These are phyloP conservation scores for Phellopilus nigrolimitatus DNA, from an alignment of 1,284 basidiomycete species.

Conservation along the genomic window DNA sequence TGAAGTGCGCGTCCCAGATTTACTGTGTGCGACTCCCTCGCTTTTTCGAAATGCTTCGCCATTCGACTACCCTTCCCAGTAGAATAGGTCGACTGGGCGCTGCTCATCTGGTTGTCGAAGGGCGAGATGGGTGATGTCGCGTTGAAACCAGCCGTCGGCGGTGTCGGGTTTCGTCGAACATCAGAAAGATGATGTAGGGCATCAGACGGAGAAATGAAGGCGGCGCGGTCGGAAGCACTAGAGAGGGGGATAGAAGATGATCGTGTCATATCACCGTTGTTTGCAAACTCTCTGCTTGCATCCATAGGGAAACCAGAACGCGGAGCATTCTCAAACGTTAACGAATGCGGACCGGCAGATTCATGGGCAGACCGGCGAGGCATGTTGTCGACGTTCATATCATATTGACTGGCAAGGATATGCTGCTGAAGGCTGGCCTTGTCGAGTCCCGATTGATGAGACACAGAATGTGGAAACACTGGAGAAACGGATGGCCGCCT, in stretches of 20 bases:
- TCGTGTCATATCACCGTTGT: background rate
- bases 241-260: constrained; percentile 12
- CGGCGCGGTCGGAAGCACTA: constrained; percentile 8
- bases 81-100: constrained; percentile 11
- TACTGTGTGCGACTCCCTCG: constrained; percentile 6
- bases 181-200: constrained; percentile 14
- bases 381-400: constrained; percentile 3
- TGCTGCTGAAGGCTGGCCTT: constrained; percentile 6
- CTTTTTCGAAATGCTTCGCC: constrained; percentile 19
- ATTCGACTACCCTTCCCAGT: constrained; percentile 19
- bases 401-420: constrained; percentile 3
- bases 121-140: constrained; percentile 16
- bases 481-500: constrained; percentile 14
- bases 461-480: constrained; percentile 7
- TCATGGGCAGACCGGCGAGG: constrained; percentile 6
- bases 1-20: background rate
- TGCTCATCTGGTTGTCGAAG: constrained; percentile 10
- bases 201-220: constrained; percentile 12
- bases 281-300: constrained; percentile 1
- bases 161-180: constrained; percentile 15
- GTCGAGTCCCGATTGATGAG: constrained; percentile 14
- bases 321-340: constrained; percentile 8
- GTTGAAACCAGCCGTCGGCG: constrained; percentile 7
- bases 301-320: constrained; percentile 5
- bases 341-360: background rate